Base-by-base conservation (phyloP, 139 green algal genomes). In the Trebouxia sp. region DNA sequence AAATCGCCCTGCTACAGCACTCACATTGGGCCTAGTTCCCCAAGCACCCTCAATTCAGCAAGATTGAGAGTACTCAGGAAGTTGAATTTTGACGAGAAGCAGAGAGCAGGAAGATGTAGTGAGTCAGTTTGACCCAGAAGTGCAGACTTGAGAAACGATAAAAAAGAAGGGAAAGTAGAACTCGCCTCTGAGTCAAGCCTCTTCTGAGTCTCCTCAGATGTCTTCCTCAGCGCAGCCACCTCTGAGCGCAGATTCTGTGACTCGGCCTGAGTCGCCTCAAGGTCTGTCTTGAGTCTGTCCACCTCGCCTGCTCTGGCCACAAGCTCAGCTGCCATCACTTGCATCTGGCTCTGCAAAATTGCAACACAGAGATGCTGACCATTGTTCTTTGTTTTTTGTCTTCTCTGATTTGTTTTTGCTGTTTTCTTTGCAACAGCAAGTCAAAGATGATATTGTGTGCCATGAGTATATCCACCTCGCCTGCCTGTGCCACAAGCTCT, bases 231-330 rank as follows among this genome's bases (percentile, higher is more conserved):
- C 42, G 53, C 26, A 56, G 41, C 67, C 22, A 51, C 39, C n/a
- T 77, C 42, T 37, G 41, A 77, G 41, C 41, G 41, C 42, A 77
- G 42, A 17, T 53, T 77, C 28, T 38, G 20, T 47, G 41, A 51
- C 41, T 77, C 41, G 20, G 42, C 6, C 26, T 77, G 74, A 45
- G 22, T 28, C 14, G 74, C 30, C n/a, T 79, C 43, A 15, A 79
- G 47, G 26, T 79, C 74, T 47, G 43, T 47, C 41, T 30, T 41
- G 39, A 77, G 41, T 51, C 67, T 56, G 67, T 51, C 67, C 35
- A 72, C 62, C 35, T 72, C 62, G 7, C 62, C 62, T 5, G 62
- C 62, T 24, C 62, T 72, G 3, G 62, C 62, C 35, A 72, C 62
- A 1, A 72, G 62, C 32, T 72, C 62, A n/a, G 62, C 62, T 0